Conservation (phyloP, 176 grass and related monocot species). For the Metroxylon sagu region DNA sequence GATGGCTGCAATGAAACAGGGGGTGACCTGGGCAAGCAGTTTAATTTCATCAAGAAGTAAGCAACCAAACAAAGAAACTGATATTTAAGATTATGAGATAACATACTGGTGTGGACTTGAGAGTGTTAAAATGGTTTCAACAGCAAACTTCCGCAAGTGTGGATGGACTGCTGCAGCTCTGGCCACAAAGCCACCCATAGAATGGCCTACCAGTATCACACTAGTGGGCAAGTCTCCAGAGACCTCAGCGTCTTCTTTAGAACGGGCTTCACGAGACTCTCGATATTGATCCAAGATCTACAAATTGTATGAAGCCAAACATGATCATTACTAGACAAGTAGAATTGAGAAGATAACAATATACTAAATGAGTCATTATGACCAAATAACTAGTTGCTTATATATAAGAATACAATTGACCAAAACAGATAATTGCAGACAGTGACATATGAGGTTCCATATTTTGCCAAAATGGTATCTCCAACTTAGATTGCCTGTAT, state of each 20-base stretch:
- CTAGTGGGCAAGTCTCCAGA: slow-evolving; percentile 51
- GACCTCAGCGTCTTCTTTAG: slow-evolving; percentile 50
- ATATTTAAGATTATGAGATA: not conserved
- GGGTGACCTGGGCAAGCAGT: slow-evolving; percentile 58
- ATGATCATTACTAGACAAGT: too few relatives aligned
- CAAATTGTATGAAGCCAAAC: slow-evolving; percentile 20
- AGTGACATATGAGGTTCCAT: too few relatives aligned
- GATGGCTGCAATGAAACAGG: slow-evolving; percentile 91
- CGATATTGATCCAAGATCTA: slow-evolving; percentile 93
- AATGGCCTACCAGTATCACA: slow-evolving; percentile 94
- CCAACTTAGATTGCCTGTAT: too few relatives aligned
- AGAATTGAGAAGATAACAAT: too few relatives aligned
- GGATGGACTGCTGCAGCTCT: slow-evolving; percentile 83
- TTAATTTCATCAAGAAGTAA: slow-evolving; percentile 7
- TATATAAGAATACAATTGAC: too few relatives aligned
- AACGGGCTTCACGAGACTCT: slow-evolving; percentile 53
- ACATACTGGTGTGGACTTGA: slow-evolving; percentile 90
- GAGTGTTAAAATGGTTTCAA: slow-evolving; percentile 92
- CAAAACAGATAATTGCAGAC: too few relatives aligned
- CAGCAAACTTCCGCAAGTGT: slow-evolving; percentile 52
- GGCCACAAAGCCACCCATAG: slow-evolving; percentile 99
- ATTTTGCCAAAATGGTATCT: too few relatives aligned
- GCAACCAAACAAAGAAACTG: too few relatives aligned
- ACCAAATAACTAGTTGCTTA: too few relatives aligned
- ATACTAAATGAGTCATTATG: too few relatives aligned